These are phyloP conservation scores for Solanum etuberosum DNA, from an alignment of 257 asterid species.

Conservation along the genomic window DNA sequence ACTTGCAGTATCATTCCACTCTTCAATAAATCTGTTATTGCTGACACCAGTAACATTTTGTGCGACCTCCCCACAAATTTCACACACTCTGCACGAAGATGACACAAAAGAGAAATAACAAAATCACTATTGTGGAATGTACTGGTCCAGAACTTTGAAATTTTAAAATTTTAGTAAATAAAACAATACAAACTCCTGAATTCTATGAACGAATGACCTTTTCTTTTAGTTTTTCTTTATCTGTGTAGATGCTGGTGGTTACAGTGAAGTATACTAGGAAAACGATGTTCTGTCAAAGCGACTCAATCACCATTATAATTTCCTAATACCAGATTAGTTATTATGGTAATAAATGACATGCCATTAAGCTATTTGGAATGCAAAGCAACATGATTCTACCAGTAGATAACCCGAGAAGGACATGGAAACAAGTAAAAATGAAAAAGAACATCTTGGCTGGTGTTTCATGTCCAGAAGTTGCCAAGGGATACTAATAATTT, in stretches of 20 bases:
- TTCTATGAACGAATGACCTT: background rate
- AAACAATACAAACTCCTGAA: background rate
- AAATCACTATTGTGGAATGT: background rate
- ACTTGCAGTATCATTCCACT: constrained; percentile 41
- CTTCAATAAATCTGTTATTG: constrained; percentile 47
- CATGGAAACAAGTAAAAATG: background rate
- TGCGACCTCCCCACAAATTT: constrained; percentile 67
- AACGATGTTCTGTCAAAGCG: background rate
- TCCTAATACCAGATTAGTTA: background rate
- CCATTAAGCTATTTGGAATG: background rate
- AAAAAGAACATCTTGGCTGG: background rate
- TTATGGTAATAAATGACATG: background rate
- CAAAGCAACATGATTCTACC: background rate
- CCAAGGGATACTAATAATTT: background rate
- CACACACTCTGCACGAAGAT: constrained; percentile 50
- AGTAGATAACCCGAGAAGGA: background rate
- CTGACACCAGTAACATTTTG: constrained; percentile 40
- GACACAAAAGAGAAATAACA: background rate
- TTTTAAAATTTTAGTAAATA: background rate
- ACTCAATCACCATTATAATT: background rate
- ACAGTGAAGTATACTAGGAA: background rate
- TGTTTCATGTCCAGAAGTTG: background rate
- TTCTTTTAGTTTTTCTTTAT: background rate
- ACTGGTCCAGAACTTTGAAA: background rate
- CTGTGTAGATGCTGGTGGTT: background rate